Evolutionary conservation across 1,284 basidiomycete species (phyloP).

Genomic region (Malassezia vespertilionis): DNA sequence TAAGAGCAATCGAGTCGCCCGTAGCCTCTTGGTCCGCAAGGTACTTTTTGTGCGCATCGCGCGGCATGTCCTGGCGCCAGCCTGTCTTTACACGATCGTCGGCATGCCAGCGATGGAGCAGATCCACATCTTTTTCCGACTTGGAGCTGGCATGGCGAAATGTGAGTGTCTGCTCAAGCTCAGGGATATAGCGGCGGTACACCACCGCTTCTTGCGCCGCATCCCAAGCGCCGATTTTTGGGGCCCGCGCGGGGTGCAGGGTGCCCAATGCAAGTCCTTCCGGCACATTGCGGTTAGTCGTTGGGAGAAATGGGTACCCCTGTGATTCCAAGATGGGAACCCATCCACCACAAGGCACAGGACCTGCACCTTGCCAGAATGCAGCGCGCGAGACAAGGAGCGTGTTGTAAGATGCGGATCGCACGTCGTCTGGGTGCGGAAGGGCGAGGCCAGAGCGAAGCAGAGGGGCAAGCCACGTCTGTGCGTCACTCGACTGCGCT

Average conservation of each 20-base stretch:
- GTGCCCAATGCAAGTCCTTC: not conserved
- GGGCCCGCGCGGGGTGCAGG: slow-evolving; percentile 15
- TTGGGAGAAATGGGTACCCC: too few relatives aligned
- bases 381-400: slow-evolving; percentile 27
- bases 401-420: slow-evolving; percentile 2
- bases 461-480: slow-evolving; percentile 11
- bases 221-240: slow-evolving; percentile 12
- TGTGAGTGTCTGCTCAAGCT: slow-evolving; percentile 29
- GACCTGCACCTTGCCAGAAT: slow-evolving; percentile 34
- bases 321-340: slow-evolving; percentile 13
- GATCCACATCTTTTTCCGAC: slow-evolving; percentile 26
- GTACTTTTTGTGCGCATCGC: slow-evolving; percentile 26
- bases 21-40: slow-evolving; percentile 23
- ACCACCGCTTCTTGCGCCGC: slow-evolving; percentile 16
- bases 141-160: slow-evolving; percentile 27
- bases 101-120: slow-evolving; percentile 36
- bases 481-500: not conserved
- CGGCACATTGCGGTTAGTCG: not conserved
- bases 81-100: slow-evolving; percentile 37
- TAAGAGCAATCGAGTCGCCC: slow-evolving; percentile 24
- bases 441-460: slow-evolving; percentile 19
- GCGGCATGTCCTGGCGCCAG: slow-evolving; percentile 34
- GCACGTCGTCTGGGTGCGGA: slow-evolving; percentile 19
- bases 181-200: slow-evolving; percentile 35
- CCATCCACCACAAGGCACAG: slow-evolving; percentile 13